Base-by-base conservation (phyloP, 495 filamentous ascomycete species). In the Xylona heveae region DNA sequence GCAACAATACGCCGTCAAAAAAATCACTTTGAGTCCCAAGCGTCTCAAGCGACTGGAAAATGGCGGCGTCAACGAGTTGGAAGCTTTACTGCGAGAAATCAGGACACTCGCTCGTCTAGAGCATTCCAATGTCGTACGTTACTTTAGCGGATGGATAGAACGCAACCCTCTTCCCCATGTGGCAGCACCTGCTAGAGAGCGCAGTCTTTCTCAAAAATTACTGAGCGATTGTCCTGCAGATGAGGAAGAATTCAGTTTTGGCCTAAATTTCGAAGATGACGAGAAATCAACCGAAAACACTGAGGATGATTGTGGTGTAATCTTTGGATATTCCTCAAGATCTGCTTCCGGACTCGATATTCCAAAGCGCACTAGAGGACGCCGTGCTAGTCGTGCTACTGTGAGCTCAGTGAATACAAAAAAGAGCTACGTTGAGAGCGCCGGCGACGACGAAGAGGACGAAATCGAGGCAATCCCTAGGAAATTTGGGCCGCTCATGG, bases 1-100 rank as follows among this genome's bases (percentile, higher is more conserved):
- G 0, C 33, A 34, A 1, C 35, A 45, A 21, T 62, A 62, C 37
- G 58, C 58, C 3, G 42, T 62, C 18, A 62, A 62, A 35, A 48
- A 53, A 24, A 51, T 61, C 20, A 40, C 42, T 6, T 34, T 62
- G 5, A 42, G 40, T 15, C 12, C 31, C 3, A 27, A 32, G 10
- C 37, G 41, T 2, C 10, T 50, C 3, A 37, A 41, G 20, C 42
- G 35, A 14, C 47, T 52, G 15, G 34, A 48, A 20, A 28, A 39
- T 8, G 9, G 37, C 6, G 44, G 46, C 8, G 27, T 42, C 8
- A 6, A 36, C 7, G 51, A 54, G 27, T 36, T 55, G 28, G 46
- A 51, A 6, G 34, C 34, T 14, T 25, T 59, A 17, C 40, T 60
- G 4, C 20, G 38, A 22, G 58, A 62, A 36, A 24, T 57, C 3